A percentile compares a stretch with the other conserved stretches of the same genome.
Conservation (phyloP, 2,329 filamentous ascomycete genomes). For the Alternaria gaisen region DNA sequence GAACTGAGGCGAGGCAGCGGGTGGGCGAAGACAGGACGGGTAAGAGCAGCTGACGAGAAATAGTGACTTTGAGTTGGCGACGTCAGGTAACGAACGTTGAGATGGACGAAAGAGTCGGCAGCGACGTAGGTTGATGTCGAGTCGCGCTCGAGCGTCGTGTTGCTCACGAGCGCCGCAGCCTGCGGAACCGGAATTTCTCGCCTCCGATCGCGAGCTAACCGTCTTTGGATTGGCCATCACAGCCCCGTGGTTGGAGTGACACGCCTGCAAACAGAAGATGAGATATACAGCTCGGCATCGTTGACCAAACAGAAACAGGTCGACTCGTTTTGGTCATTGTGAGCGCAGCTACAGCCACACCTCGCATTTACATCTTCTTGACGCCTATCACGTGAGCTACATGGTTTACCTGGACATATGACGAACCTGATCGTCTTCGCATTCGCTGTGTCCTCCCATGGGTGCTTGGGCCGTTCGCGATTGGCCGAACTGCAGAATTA, state of each 20-base stretch:
- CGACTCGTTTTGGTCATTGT: too few relatives aligned
- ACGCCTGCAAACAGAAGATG: too few relatives aligned
- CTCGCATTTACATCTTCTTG: not conserved
- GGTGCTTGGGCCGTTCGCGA: not conserved
- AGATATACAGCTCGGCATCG: not conserved
- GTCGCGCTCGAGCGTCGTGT: not conserved
- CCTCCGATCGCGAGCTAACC: not conserved
- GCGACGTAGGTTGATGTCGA: not conserved
- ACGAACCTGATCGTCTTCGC: not conserved
- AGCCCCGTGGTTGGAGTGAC: too few relatives aligned
- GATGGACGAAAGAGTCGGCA: not conserved
- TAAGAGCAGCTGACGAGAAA: slow-evolving; percentile 3
- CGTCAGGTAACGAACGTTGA: not conserved
- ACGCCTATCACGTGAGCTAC: not conserved
- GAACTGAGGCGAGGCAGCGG: slow-evolving; percentile 15
- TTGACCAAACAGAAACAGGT: not conserved
- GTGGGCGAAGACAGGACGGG: slow-evolving; percentile 10
- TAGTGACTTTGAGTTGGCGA: not conserved
- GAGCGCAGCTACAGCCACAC: not conserved
- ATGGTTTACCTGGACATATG: not conserved
- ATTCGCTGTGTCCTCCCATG: not conserved
- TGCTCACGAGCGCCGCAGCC: not conserved
- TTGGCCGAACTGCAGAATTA: too few relatives aligned
- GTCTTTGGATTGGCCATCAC: not conserved
- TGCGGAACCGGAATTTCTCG: not conserved